These are phyloP conservation scores for Gossypioides kirkii DNA, from an alignment of 345 rosid species.

Conservation along the genomic window DNA sequence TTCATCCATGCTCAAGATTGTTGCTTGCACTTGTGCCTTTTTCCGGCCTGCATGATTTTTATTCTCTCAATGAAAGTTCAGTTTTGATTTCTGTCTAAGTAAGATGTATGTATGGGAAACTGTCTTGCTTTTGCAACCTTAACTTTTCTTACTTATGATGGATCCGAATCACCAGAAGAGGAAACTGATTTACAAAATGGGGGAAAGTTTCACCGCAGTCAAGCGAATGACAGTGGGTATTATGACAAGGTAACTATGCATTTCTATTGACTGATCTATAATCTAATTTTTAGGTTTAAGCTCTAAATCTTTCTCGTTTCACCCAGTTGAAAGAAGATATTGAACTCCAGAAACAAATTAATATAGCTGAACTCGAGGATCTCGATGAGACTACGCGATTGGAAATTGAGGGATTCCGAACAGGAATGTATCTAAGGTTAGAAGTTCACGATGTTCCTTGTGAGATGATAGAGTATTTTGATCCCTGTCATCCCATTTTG, in stretches of 20 bases:
- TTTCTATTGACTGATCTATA: neutral
- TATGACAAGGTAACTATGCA: slow-evolving; percentile 57
- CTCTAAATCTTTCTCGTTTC: slow-evolving; percentile 1
- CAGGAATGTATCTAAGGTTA: slow-evolving; percentile 80
- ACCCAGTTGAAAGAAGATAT: slow-evolving; percentile 82
- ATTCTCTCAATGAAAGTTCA: neutral
- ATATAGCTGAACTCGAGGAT: slow-evolving; percentile 67
- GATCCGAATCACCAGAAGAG: slow-evolving; percentile 55
- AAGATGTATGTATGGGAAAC: neutral
- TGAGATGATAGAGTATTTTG: slow-evolving; percentile 91
- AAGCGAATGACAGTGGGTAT: slow-evolving; percentile 57
- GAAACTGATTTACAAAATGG: slow-evolving; percentile 46
- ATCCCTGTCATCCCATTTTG: slow-evolving; percentile 79
- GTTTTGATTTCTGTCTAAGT: slow-evolving; percentile 1
- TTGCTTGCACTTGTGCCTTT: neutral
- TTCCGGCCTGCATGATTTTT: neutral
- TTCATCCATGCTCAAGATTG: neutral
- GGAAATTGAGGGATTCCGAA: slow-evolving; percentile 80
- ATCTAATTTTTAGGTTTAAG: neutral
- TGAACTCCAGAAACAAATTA: slow-evolving; percentile 73
- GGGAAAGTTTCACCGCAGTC: slow-evolving; percentile 31
- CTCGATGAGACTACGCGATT: slow-evolving; percentile 73
- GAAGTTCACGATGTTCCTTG: slow-evolving; percentile 87
- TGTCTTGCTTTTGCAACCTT: slow-evolving; percentile 37
- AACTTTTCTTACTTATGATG: slow-evolving; percentile 51